Percentiles rank a stretch among this genome's conserved stretches.
Conservation (phyloP, 345 rosid genomes). For the rapeseed (Brassica napus) region Da-Ae NC_063443.1:13254501-13255000, state of each 20-base stretch:
- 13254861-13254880: neutral
- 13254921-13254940: constrained; percentile 15
- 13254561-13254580: constrained; percentile 37
- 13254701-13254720: constrained; percentile 7
- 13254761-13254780: neutral
- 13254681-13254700: neutral
- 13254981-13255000: constrained; percentile 34
- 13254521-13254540: constrained; percentile 6
- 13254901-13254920: neutral
- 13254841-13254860: neutral
- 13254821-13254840: neutral
- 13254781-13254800: too few species aligned
- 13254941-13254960: constrained; percentile 30
- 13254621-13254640: constrained; percentile 37
- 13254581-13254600: constrained; percentile 19
- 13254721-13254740: neutral
- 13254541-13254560: constrained; percentile 24
- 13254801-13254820: neutral
- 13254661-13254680: constrained; percentile 5
- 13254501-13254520: constrained; percentile 15
- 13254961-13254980: constrained; percentile 42
- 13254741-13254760: neutral
- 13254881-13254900: constrained; percentile 10
- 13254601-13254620: constrained; percentile 35
- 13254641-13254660: constrained; percentile 21